Percentiles rank a stretch among this genome's conserved stretches.
These are phyloP conservation scores for Rauvolfia tetraphylla DNA, from an alignment of 257 asterid species.

Conservation along the genomic window DNA sequence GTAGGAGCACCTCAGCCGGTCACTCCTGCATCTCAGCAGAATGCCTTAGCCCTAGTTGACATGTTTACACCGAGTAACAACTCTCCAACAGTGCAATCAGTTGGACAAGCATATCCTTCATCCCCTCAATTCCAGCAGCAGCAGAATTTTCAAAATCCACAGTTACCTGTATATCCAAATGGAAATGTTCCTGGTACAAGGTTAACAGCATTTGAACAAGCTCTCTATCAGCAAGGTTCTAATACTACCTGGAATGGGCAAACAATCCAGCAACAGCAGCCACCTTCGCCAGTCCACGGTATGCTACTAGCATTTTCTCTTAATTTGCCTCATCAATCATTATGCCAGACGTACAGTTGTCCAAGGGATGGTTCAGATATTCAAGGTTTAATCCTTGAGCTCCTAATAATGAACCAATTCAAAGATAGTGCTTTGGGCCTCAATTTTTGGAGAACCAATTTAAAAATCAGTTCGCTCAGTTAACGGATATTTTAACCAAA, in stretches of 20 bases:
- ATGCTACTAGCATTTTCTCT: neutral
- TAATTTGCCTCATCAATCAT: neutral
- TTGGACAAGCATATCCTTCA: slow-evolving; percentile 53
- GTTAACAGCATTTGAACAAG: slow-evolving; percentile 49
- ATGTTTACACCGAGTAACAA: slow-evolving; percentile 56
- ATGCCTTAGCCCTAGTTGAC: slow-evolving; percentile 91
- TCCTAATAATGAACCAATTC: neutral
- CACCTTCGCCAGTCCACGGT: slow-evolving; percentile 73
- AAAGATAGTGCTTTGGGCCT: neutral
- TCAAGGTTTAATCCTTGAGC: neutral
- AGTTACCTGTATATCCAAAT: slow-evolving; percentile 50
- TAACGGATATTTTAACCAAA: neutral
- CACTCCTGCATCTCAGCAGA: slow-evolving; percentile 68
- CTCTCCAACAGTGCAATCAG: slow-evolving; percentile 36
- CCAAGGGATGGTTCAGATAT: neutral
- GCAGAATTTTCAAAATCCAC: slow-evolving; percentile 40
- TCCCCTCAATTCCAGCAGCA: slow-evolving; percentile 68
- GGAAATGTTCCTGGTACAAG: slow-evolving; percentile 49
- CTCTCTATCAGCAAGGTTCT: slow-evolving; percentile 51
- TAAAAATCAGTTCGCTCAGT: neutral
- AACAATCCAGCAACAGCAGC: slow-evolving; percentile 67
- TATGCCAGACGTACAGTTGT: neutral
- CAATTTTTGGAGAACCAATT: neutral
- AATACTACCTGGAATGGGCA: slow-evolving; percentile 60
- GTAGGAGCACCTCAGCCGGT: slow-evolving; percentile 70